Evolutionary conservation across 768 basidiomycete genomes (phyloP), one percentile per base, ranked within the genome.

Genomic region (Tubosaeta brunneosetosa): DNA sequence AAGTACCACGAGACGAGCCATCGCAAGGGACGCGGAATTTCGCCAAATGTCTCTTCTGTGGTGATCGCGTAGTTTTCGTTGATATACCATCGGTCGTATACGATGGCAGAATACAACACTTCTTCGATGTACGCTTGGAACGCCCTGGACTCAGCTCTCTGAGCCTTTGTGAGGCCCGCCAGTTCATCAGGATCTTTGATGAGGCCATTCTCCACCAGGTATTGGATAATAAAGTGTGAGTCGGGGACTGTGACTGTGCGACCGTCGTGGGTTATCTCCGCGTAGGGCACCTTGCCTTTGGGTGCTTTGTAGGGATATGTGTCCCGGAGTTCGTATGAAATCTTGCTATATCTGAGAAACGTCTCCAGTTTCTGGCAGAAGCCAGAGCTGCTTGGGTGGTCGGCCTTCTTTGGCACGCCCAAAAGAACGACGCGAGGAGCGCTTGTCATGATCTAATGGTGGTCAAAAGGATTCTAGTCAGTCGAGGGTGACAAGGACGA

Each of bases 341-440:
- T 56, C 7, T 55, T 58, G 56, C 49, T 56, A 25, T 61, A 61
- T 50, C 60, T 59, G 16, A 70, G 66, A 53, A 67, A 71, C 6
- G 57, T 55, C 50, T 70, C 70, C 2, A 70, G 56, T 36, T 70
- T 70, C 55, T 71, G 65, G 55, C 69, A 71, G 53, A 67, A 70
- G 9, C 65, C 67, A 22, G 69, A 71, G 1, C 36, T 12, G 22
- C 65, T 67, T 17, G 69, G 63, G 2, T 22, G 43, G 34, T 61
- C 46, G 16, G 46, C 45, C 16, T 52, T 47, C 47, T 66, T 70
- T 7, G 58, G 49, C 1, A 65, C 57, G 31, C 62, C 69, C 36
- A 61, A 52, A 16, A 71, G 63, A 14, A 69, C 49, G 41, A 67
- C 61, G 34, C 55, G 66, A n/a, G 60, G 49, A 12, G 57, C 31